Evolutionary conservation across 2,329 filamentous ascomycete genomes (phyloP), one percentile per base, ranked within the genome.

Genomic region (Colletotrichum sp.): DNA sequence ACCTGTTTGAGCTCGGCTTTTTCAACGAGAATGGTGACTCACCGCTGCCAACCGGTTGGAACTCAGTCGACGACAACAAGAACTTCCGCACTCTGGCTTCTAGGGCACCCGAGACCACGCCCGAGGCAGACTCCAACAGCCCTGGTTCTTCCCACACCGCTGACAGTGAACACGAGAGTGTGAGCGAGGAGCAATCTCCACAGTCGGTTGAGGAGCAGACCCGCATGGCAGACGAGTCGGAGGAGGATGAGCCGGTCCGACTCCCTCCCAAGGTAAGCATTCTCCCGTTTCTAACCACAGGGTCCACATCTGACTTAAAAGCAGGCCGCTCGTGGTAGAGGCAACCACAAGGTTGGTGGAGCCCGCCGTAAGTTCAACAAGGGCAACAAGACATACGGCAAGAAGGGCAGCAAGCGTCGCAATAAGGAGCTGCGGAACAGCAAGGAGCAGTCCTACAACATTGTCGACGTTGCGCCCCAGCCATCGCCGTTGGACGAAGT

Each of bases 1-100:
- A 92, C 73, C 86, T 98, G 18, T 98, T 98, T 81, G 91, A 94
- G 16, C 85, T 98, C 78, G 92, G 92, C 81, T 94, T 94, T 80
- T 92, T 93, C 76, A 83, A 86, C 26, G 89, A 90, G 69, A 65
- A 60, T 7, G 84, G 85, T 2, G 89, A 89, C 26, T 90, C 92
- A 28, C 84, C 89, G 24, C 87, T 97, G 13, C 93, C 94, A 1
- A 93, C 91, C 5, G 95, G 94, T 1, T 96, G 93, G 90, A 90
- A 90, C 26, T 86, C 85, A 4, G 84, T 94, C 3, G 89, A 92
- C 18, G 89, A 93, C 21, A 88, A 88, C 32, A 91, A 90, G 77
- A 82, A 87, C 2, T 92, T 92, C 67, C 91, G 92, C 2, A 89
- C 87, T 66, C 84, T 89, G 58, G 85, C 84, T 13, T 72, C 36